Conservation (phyloP, 2,329 filamentous ascomycete species). For the Hypoxylon sp. region DNA sequence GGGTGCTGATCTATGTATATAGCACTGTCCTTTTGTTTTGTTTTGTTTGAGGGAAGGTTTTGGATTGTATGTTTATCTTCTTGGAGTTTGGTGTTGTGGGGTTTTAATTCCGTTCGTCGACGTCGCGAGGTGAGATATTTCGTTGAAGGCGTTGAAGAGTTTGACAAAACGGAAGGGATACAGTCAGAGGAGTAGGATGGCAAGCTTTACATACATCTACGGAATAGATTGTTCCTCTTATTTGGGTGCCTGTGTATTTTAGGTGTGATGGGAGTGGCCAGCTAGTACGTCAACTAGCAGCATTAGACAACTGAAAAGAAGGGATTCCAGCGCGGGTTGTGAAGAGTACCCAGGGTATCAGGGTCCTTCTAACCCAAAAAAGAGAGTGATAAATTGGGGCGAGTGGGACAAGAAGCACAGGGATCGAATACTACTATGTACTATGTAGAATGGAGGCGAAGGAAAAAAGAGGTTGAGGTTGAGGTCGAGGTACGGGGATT, state of each 20-base stretch:
- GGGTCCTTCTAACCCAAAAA: slow-evolving; percentile 50
- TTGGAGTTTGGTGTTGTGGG: slow-evolving; percentile 2
- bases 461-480: slow-evolving; percentile 30
- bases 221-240: slow-evolving; percentile 48
- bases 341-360: slow-evolving; percentile 49
- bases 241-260: slow-evolving; percentile 40
- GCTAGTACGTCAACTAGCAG: slow-evolving; percentile 55
- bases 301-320: slow-evolving; percentile 45
- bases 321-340: slow-evolving; percentile 43
- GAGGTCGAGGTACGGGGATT: slow-evolving; percentile 39
- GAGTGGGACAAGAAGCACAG: slow-evolving; percentile 48
- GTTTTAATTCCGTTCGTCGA: slow-evolving; percentile 13
- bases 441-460: slow-evolving; percentile 44
- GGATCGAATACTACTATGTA: slow-evolving; percentile 41
- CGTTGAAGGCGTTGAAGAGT: slow-evolving; percentile 23
- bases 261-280: slow-evolving; percentile 51
- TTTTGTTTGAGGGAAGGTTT: slow-evolving; percentile 3
- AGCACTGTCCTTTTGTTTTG: slow-evolving; percentile 23
- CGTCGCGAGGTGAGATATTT: slow-evolving; percentile 39
- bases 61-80: slow-evolving; percentile 3
- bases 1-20: slow-evolving; percentile 37
- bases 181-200: slow-evolving; percentile 38
- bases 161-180: slow-evolving; percentile 34
- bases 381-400: slow-evolving; percentile 48
- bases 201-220: slow-evolving; percentile 46